Evolutionary conservation across 768 basidiomycete genomes (phyloP).

Genomic region (Podaxis sp.): DNA sequence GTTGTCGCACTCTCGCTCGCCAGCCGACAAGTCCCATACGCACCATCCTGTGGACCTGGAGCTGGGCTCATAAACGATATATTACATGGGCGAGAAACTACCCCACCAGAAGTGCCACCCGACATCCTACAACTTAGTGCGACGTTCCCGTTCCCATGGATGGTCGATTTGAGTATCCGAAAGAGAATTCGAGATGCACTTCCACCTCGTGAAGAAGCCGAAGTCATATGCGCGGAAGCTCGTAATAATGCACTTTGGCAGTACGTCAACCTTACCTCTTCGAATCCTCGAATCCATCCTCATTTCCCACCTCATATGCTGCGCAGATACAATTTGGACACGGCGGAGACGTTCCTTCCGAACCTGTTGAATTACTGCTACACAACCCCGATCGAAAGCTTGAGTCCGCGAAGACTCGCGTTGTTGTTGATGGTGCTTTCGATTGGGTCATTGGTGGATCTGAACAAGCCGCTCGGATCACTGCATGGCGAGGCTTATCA

Average conservation of each 20-base stretch:
- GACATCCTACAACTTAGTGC: constrained; percentile 57
- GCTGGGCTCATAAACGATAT: too few species aligned
- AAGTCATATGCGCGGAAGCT: constrained; percentile 58
- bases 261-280: constrained; percentile 34
- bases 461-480: constrained; percentile 50
- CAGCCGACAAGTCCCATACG: neutral
- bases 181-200: constrained; percentile 60
- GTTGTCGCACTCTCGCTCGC: constrained; percentile 13
- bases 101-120: constrained; percentile 36
- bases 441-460: constrained; percentile 66
- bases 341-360: constrained; percentile 65
- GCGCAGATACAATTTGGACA: constrained; percentile 62
- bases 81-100: constrained; percentile 13
- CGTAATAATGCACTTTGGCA: constrained; percentile 70
- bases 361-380: constrained; percentile 69
- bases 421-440: constrained; percentile 70
- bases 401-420: constrained; percentile 63
- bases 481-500: constrained; percentile 61
- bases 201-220: constrained; percentile 54
- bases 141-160: constrained; percentile 69
- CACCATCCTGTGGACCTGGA: too few species aligned
- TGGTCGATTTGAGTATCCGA: constrained; percentile 57
- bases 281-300: constrained; percentile 3
- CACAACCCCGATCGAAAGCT: constrained; percentile 49
- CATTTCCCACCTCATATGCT: neutral